Evolutionary conservation across 441 rosid species (phyloP).

Genomic region (Raphanus hybrid): DNA sequence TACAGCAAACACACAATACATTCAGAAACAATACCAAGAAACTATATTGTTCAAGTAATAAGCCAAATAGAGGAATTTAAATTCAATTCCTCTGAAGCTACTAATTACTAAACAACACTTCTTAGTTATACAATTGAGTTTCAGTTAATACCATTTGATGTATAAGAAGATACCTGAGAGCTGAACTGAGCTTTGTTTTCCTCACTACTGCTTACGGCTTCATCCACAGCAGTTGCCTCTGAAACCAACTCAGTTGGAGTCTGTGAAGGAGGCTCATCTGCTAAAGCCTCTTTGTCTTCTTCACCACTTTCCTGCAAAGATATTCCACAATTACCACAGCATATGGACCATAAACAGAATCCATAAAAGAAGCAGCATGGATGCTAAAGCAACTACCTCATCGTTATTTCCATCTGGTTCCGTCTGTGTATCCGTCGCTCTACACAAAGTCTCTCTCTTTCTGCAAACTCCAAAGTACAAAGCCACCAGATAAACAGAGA

Average conservation of each 20-base stretch:
- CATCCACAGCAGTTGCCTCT: conserved; percentile 49
- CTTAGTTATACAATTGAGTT: background rate
- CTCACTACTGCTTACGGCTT: conserved; percentile 42
- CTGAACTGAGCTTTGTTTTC: conserved; percentile 51
- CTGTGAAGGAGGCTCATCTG: conserved; percentile 46
- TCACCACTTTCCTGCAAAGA: conserved; percentile 51
- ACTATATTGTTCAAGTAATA: background rate
- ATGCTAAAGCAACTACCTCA: conserved; percentile 50
- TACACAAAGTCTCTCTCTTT: conserved; percentile 57
- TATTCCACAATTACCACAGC: background rate
- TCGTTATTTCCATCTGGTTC: conserved; percentile 83
- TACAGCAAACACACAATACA: conserved; percentile 16
- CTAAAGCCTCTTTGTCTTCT: conserved; percentile 53
- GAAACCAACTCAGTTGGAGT: conserved; percentile 50
- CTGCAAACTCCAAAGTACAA: conserved; percentile 43
- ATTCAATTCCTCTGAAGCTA: conserved; percentile 8
- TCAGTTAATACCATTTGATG: background rate
- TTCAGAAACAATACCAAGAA: conserved; percentile 27
- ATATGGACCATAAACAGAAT: background rate
- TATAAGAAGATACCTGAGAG: conserved; percentile 56
- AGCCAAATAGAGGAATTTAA: background rate
- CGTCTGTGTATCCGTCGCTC: conserved; percentile 65
- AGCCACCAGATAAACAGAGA: conserved; percentile 18
- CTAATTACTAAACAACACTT: conserved; percentile 11
- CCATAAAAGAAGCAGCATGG: background rate